These are phyloP conservation scores for Coniochaeta sp. DNA, from an alignment of 2,329 filamentous ascomycete genomes.

Conservation along the genomic window DNA sequence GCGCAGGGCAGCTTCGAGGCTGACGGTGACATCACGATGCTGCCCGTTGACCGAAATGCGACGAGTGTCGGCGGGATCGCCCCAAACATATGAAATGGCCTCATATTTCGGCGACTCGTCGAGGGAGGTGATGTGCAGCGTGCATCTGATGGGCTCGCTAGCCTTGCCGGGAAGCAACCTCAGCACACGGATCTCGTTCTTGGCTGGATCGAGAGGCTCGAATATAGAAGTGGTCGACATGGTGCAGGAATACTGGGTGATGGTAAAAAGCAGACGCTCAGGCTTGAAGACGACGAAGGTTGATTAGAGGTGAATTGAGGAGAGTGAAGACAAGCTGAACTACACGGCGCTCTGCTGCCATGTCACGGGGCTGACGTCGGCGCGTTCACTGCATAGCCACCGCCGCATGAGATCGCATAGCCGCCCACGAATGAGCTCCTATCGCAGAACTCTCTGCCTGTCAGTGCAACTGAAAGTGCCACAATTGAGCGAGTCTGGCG, in stretches of 20 bases:
- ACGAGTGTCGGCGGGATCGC: background rate
- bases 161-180: background rate
- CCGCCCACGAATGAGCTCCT: too few species aligned
- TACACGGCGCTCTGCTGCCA: too few species aligned
- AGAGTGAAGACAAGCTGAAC: too few species aligned
- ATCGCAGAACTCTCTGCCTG: too few species aligned
- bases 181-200: background rate
- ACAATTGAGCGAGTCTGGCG: too few species aligned
- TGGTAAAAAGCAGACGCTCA: too few species aligned
- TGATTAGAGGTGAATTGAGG: too few species aligned
- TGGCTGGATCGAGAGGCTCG: background rate
- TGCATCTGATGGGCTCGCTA: background rate
- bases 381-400: too few species aligned
- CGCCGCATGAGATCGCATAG: too few species aligned
- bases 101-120: background rate
- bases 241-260: background rate
- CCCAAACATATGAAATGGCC: background rate
- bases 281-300: too few species aligned
- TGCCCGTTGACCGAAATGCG: background rate
- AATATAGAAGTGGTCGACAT: background rate
- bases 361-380: too few species aligned
- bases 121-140: background rate
- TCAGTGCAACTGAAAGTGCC: too few species aligned
- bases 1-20: background rate
- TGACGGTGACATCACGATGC: background rate